Percentiles rank a stretch among this genome's conserved stretches.
Conservation (phyloP, 1,284 basidiomycete genomes). For the Anthracocystis walkeri region DNA sequence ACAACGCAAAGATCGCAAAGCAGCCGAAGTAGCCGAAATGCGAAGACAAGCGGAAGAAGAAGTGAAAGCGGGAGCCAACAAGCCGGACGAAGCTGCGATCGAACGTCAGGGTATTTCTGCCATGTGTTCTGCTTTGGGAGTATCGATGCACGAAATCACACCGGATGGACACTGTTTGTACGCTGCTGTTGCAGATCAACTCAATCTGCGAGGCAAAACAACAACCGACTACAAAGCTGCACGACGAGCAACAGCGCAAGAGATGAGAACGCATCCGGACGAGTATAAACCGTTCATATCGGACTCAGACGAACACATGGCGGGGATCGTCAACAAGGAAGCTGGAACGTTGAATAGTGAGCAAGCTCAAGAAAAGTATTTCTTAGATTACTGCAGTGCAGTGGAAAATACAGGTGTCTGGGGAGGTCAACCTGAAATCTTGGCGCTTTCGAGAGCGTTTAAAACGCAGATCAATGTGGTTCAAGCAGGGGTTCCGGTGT, state of each 20-base stretch:
- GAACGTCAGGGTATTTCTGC: slow-evolving; percentile 54
- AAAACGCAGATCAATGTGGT: slow-evolving; percentile 90
- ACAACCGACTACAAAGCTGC: slow-evolving; percentile 71
- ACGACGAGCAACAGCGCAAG: slow-evolving; percentile 81
- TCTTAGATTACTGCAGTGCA: slow-evolving; percentile 81
- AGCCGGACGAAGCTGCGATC: slow-evolving; percentile 53
- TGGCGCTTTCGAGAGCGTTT: slow-evolving; percentile 87
- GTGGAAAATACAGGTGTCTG: slow-evolving; percentile 87
- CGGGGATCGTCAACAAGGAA: slow-evolving; percentile 79
- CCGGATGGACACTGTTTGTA: slow-evolving; percentile 97
- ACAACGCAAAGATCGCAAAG: slow-evolving; percentile 57
- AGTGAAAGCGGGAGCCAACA: slow-evolving; percentile 46
- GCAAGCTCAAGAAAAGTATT: slow-evolving; percentile 74
- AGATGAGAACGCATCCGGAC: slow-evolving; percentile 85
- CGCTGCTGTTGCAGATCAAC: slow-evolving; percentile 87
- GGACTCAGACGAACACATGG: slow-evolving; percentile 65
- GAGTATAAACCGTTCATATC: slow-evolving; percentile 96
- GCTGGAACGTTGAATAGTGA: slow-evolving; percentile 72
- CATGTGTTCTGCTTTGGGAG: slow-evolving; percentile 54
- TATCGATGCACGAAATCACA: slow-evolving; percentile 74
- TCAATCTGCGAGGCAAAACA: slow-evolving; percentile 58
- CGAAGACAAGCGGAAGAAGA: slow-evolving; percentile 54
- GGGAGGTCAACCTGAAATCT: slow-evolving; percentile 97
- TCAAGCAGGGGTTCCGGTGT: slow-evolving; percentile 82
- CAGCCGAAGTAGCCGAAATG: slow-evolving; percentile 54